These are phyloP conservation scores for Eimeria zaria DNA, from an alignment of 169 alveolate species.

Conservation along the genomic window DNA sequence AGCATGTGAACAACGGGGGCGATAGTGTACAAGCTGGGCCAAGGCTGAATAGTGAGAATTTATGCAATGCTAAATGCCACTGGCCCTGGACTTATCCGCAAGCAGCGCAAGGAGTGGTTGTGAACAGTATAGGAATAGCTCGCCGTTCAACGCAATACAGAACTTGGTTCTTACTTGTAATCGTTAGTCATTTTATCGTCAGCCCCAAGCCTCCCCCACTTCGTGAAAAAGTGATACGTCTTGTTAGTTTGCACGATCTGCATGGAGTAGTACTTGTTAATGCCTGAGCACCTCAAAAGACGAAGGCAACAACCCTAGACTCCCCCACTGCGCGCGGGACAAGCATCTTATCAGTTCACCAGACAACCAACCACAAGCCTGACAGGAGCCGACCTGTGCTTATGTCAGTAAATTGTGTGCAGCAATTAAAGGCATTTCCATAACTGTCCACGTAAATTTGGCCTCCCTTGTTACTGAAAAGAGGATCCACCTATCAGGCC, in stretches of 20 bases:
- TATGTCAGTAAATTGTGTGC: constrained; percentile 82
- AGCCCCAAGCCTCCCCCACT: constrained; percentile 87
- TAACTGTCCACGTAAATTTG: constrained; percentile 76
- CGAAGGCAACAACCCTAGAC: not conserved
- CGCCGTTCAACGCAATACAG: not conserved
- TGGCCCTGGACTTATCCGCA: not conserved
- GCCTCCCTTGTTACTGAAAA: constrained; percentile 75
- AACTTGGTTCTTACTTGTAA: constrained; percentile 32
- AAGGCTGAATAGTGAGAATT: not conserved
- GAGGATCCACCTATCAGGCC: constrained; percentile 80
- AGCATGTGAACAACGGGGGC: not conserved
- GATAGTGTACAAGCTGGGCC: not conserved
- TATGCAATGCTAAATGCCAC: not conserved
- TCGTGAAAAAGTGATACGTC: constrained; percentile 69
- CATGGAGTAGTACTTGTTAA: constrained; percentile 83
- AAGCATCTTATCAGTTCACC: not conserved
- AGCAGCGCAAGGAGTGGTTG: not conserved
- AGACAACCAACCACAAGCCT: not conserved
- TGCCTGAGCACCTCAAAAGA: constrained; percentile 37
- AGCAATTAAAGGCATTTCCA: constrained; percentile 82
- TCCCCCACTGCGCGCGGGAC: not conserved
- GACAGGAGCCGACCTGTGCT: constrained; percentile 61
- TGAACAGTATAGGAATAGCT: not conserved
- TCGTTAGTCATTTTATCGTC: constrained; percentile 82
- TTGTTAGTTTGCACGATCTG: constrained; percentile 79